Evolutionary conservation across 306 rosid genomes (phyloP), one percentile per base, ranked within the genome.

Genomic region (Inga leiocalycina): DNA sequence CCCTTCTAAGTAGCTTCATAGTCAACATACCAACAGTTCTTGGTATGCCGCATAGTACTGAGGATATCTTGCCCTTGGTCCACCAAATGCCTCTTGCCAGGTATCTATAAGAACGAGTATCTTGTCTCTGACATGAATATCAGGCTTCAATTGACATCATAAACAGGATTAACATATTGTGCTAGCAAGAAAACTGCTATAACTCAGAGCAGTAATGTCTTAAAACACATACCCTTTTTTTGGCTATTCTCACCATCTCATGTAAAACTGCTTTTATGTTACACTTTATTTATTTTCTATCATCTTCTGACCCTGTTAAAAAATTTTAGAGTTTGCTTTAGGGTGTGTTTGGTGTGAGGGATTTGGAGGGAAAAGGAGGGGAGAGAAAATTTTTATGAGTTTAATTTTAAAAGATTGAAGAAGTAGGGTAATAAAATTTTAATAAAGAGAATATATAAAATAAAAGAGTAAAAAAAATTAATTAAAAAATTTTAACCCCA

Each of bases 1-100:
- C 69, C 52, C 66, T 48, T 32, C 64, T 79, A 34, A 83, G 64
- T 48, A 75, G 79, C n/a, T 22, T 74, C 39, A 54, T 74, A 34
- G 44, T 57, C 64, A 67, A 86, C 89, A 37, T 86, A 97, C 99
- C 99, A 97, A 80, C 83, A 97, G 84, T 76, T 97, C 99, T 88
- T 92, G 95, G 80, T 97, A 97, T 70, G 99, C 97, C 69, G 92
- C 95, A 88, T 88, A 94, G 71, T 91, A 94, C 80, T 97, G 99
- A 76, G 98, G 94, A 90, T 92, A 97, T 94, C 97, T 94, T 81
- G 95, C 97, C 80, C 97, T 94, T 32, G 97, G 88, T 71, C 99
- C 99, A 78, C 98, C 99, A 84, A 97, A 97, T 65, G 95, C 99
- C 85, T 97, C 99, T 94, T 97, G 98, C 99, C 99, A 97, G 67